Evolutionary conservation across 495 filamentous ascomycete genomes (phyloP), one percentile per base, ranked within the genome.

Genomic region (Talaromyces wortmannii): DNA sequence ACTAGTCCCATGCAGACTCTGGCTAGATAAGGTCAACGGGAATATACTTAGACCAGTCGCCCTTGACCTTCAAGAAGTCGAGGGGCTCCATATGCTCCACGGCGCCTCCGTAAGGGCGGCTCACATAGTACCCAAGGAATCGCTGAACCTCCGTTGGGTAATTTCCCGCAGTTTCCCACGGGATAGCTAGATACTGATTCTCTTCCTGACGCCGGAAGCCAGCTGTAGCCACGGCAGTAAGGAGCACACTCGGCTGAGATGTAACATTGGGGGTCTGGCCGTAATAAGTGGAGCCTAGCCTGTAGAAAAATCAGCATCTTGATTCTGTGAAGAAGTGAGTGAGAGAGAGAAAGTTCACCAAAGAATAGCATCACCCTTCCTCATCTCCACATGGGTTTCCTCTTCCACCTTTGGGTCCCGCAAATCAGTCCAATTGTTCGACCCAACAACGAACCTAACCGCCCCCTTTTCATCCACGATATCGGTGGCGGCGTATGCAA

Each of bases 41-140:
- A 47, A 57, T 40, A 45, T 48, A 57, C 48, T 57, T 57, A 5
- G 33, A 30, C 33, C 43, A 57, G 15, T 57, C 55, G 1, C 55
- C 55, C 33, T 57, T 52, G 1, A 48, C 55, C 48, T 57, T 57
- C 36, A 57, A 36, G 33, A 52, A 57, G 29, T 57, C 55, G 13
- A 57, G 17, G 13, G 55, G 55, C 55, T 57, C 55, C 49, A 57
- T 57, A 31, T 57, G 48, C 30, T 57, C 55, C 15, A 57, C 55
- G 4, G 43, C 51, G 6, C 55, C 55, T 2, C 55, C 55, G 46
- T 57, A 42, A 7, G 36, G 36, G 13, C 36, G 36, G 36, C 36
- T 42, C 36, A 42, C 36, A 13, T 7, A 42, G 13, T 42, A 42
- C 7, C 36, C 36, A 7, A 42, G 36, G 36, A 42, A 42, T 13